phyloP scores from a whole-genome alignment of 1,284 basidiomycete species.

The Termitomyces sp. region DNA sequence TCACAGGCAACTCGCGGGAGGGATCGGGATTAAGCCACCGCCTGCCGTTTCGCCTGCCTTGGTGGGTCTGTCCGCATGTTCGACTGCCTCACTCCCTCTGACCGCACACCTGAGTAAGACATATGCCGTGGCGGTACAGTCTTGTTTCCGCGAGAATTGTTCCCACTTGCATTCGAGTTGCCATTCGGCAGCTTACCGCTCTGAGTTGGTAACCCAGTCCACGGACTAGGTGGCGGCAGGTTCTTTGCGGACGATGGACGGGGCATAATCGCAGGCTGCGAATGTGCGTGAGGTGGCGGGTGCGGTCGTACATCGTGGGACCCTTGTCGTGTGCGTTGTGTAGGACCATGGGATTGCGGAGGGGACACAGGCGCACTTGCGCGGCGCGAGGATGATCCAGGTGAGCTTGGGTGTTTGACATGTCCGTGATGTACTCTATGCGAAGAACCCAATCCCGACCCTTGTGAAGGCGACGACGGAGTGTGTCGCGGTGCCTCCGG shows the following conservation, averaged over 20 bases:
- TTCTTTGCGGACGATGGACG: slow-evolving; percentile 10
- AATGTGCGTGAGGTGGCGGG: slow-evolving; percentile 12
- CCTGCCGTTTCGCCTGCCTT: slow-evolving; percentile 16
- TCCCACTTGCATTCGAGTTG: slow-evolving; percentile 5
- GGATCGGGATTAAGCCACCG: slow-evolving; percentile 17
- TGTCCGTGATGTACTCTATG: background rate
- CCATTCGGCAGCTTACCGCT: slow-evolving; percentile 22
- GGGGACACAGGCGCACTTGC: slow-evolving; percentile 16
- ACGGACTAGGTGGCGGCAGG: slow-evolving; percentile 26
- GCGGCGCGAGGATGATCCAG: slow-evolving; percentile 13
- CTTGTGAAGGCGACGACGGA: slow-evolving; percentile 8
- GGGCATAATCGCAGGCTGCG: slow-evolving; percentile 15
- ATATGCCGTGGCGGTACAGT: slow-evolving; percentile 12
- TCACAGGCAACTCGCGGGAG: background rate
- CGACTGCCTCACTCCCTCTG: slow-evolving; percentile 10
- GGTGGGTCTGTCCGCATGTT: slow-evolving; percentile 8
- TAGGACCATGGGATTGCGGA: slow-evolving; percentile 1
- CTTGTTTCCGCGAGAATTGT: slow-evolving; percentile 6
- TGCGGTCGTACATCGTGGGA: slow-evolving; percentile 13
- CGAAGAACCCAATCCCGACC: background rate
- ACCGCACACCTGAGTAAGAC: slow-evolving; percentile 11
- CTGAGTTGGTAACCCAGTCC: slow-evolving; percentile 35
- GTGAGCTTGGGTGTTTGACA: background rate
- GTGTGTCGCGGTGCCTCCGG: slow-evolving; percentile 16
- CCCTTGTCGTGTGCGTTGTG: slow-evolving; percentile 10